Evolutionary conservation across 2,329 filamentous ascomycete species (phyloP), one percentile per base, ranked within the genome.

Genomic region (Chrysoporthe cubensis): DNA sequence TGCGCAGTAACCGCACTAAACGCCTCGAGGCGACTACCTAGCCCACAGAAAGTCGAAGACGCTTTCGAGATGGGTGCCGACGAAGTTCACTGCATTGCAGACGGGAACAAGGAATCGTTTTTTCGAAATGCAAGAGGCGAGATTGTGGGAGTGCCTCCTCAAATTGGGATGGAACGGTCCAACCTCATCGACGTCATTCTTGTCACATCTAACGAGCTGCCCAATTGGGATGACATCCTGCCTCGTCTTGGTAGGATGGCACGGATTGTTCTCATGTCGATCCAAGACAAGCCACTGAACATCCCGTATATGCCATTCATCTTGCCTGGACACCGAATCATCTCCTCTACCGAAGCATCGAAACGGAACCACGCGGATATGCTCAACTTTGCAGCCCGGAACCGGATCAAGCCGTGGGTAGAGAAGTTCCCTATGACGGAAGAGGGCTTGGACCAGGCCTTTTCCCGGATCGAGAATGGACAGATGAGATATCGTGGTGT

Each of bases 401-500:
- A 71, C 54, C 43, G 64, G 3, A 67, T 72, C 54, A 66, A 59
- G 46, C 69, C 71, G 2, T 68, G 64, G 64, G 60, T 71, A n/a
- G 69, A 71, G 52, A 57, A 56, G n/a, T 72, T 71, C 16, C 65
- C 69, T 2, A 72, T 72, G 69, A 71, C 62, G 21, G 59, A 60
- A n/a, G 37, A 62, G 21, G 71, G 71, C 8, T 21, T 72, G 44
- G 52, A 61, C 46, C 37, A 67, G 48, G 71, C 71, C 6, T 72
- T 71, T 13, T 34, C 42, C 4, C 64, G 59, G 8, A 68, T 72
- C 32, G 66, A 72, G 62, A 58, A 32, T 21, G 71, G 71, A 26
- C 61, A 63, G 40, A 72, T 72, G 67, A 63, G 69, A 16, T 71
- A 68, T 26, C 61, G 71, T 11, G 69, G 69, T 34, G 71, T 72